phyloP scores from a whole-genome alignment of 2,329 filamentous ascomycete species.

The Aspergillus floridensis region DNA sequence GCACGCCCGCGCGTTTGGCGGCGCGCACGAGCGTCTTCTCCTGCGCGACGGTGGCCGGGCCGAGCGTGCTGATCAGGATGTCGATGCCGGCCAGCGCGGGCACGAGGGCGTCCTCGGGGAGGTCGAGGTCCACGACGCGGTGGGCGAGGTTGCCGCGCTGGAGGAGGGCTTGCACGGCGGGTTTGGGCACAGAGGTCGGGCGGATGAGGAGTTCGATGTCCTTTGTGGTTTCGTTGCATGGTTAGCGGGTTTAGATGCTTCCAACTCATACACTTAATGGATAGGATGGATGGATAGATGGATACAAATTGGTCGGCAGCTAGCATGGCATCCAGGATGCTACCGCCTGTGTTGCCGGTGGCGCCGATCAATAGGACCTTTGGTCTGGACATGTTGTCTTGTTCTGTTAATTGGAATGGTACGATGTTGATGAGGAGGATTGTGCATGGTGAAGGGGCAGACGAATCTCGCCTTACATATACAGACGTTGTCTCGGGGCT shows the following conservation, averaged over 20 bases:
- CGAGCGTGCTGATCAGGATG: conserved; percentile 41
- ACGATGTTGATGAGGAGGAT: not conserved
- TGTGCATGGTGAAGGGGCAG: not conserved
- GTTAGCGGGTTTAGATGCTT: not conserved
- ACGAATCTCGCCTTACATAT: too few relatives aligned
- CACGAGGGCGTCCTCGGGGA: not conserved
- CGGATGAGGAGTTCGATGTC: conserved; percentile 45
- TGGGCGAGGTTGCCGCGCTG: conserved; percentile 41
- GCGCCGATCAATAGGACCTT: conserved; percentile 28
- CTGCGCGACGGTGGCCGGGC: conserved; percentile 20
- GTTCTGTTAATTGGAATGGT: not conserved
- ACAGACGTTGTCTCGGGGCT: too few relatives aligned
- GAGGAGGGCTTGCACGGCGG: conserved; percentile 33
- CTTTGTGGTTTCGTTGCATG: conserved; percentile 22
- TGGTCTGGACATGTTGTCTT: not conserved
- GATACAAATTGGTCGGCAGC: conserved; percentile 22
- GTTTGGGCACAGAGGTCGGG: conserved; percentile 43
- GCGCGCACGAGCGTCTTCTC: conserved; percentile 45
- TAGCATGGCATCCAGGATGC: conserved; percentile 25
- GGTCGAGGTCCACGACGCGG: conserved; percentile 14
- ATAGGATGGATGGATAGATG: not conserved
- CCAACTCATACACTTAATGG: too few relatives aligned
- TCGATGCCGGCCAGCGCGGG: conserved; percentile 31
- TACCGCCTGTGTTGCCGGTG: conserved; percentile 28
- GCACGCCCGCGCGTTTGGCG: conserved; percentile 45